Conservation (phyloP, 2,329 filamentous ascomycete species). For the Microcyclosporella mali region DNA sequence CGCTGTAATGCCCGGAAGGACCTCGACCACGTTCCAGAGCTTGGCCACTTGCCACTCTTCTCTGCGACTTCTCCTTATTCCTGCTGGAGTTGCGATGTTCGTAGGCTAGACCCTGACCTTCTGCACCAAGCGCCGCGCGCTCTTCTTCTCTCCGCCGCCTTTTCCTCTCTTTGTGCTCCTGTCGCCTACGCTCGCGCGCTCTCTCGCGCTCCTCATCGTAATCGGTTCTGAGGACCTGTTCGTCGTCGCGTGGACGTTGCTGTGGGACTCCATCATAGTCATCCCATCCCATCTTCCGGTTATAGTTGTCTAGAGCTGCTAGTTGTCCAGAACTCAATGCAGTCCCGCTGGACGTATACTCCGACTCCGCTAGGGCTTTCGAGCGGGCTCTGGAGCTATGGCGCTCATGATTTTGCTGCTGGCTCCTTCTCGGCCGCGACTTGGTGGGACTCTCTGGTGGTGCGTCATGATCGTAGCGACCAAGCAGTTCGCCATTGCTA, state of each 20-base stretch:
- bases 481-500: conserved; percentile 30
- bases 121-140: conserved; percentile 27
- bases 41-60: conserved; percentile 43
- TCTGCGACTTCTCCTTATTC: conserved; percentile 25
- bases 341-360: conserved; percentile 22
- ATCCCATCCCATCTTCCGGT: conserved; percentile 48
- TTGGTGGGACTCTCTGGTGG: conserved; percentile 8
- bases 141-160: conserved; percentile 40
- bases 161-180: conserved; percentile 32
- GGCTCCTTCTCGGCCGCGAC: conserved; percentile 7
- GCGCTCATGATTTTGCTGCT: conserved; percentile 7
- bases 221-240: conserved; percentile 27
- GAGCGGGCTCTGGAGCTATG: conserved; percentile 2
- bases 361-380: conserved; percentile 12
- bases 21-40: conserved; percentile 35
- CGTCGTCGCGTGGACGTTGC: conserved; percentile 34
- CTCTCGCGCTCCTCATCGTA: conserved; percentile 24
- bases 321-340: conserved; percentile 53
- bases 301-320: conserved; percentile 59
- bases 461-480: conserved; percentile 12
- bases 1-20: conserved; percentile 33
- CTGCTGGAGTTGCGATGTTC: conserved; percentile 22
- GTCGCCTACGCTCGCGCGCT: conserved; percentile 28
- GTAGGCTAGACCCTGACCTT: conserved; percentile 25
- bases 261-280: conserved; percentile 45